These are phyloP conservation scores for Tricladium varicosporioides DNA, from an alignment of 2,329 filamentous ascomycete species.

Conservation along the genomic window DNA sequence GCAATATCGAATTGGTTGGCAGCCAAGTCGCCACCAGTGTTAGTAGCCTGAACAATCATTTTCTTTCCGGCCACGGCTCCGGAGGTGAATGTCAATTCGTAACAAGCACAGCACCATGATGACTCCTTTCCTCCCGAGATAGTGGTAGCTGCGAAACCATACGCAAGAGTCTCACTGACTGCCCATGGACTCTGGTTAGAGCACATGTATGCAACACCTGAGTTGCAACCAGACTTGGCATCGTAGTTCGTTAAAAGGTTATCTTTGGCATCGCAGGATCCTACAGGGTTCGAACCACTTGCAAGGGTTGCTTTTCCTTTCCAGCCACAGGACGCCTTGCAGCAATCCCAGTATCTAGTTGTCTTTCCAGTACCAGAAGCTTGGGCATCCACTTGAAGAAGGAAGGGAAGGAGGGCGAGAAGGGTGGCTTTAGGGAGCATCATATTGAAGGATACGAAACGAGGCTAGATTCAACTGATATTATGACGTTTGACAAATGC, in stretches of 20 bases:
- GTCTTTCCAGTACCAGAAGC: constrained; percentile 30
- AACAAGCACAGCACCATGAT: constrained; percentile 67
- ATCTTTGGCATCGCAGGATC: constrained; percentile 43
- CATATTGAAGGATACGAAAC: constrained; percentile 15
- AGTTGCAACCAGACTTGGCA: constrained; percentile 52
- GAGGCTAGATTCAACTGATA: background rate
- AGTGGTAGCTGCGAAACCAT: constrained; percentile 63
- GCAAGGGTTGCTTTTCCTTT: constrained; percentile 52
- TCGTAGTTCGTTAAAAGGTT: constrained; percentile 49
- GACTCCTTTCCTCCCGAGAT: constrained; percentile 54
- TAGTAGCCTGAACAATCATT: constrained; percentile 63
- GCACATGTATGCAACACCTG: constrained; percentile 49
- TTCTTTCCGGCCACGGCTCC: constrained; percentile 55
- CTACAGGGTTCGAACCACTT: constrained; percentile 25
- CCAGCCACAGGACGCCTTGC: constrained; percentile 68
- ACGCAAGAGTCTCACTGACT: constrained; percentile 50
- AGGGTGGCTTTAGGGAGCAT: constrained; percentile 22
- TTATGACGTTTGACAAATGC: background rate
- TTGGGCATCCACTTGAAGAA: constrained; percentile 19
- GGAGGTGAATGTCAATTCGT: constrained; percentile 47
- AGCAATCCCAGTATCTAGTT: constrained; percentile 62
- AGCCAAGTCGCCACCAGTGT: constrained; percentile 57
- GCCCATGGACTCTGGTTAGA: constrained; percentile 61
- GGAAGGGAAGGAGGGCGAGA: constrained; percentile 26
- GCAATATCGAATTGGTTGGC: constrained; percentile 57